phyloP scores from a whole-genome alignment of 2,329 filamentous ascomycete species.

The Trichoderma semiorbis region DNA sequence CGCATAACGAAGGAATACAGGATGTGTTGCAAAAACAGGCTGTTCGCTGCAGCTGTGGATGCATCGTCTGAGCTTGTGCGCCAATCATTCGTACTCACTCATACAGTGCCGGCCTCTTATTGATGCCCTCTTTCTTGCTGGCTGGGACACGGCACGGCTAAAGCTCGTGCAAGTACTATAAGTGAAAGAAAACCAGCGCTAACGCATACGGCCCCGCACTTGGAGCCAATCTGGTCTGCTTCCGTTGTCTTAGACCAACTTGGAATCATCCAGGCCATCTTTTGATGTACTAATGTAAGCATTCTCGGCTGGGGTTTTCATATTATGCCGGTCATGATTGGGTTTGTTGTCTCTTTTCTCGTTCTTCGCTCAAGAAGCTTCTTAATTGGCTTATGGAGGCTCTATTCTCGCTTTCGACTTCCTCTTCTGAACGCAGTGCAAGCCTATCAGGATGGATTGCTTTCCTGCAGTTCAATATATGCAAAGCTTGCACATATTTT shows the following conservation, averaged over 20 bases:
- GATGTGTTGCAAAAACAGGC: not conserved
- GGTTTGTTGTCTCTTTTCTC: not conserved
- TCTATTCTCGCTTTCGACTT: not conserved
- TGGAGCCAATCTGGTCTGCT: slow-evolving; percentile 1
- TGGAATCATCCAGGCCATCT: not conserved
- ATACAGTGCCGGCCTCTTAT: not conserved
- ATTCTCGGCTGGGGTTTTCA: not conserved
- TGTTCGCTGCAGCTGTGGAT: not conserved
- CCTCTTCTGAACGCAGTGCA: not conserved
- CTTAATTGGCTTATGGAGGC: not conserved
- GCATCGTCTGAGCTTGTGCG: not conserved
- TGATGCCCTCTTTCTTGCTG: not conserved
- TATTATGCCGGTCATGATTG: not conserved
- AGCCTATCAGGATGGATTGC: not conserved
- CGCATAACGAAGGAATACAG: too few relatives aligned
- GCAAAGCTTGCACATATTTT: not conserved
- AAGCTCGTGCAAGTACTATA: not conserved
- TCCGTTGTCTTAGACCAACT: not conserved
- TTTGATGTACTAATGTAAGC: not conserved
- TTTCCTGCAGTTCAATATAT: not conserved
- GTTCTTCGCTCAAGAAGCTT: not conserved
- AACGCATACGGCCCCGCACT: not conserved
- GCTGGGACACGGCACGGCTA: not conserved
- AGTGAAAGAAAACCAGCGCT: not conserved
- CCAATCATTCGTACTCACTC: not conserved